Evolutionary conservation across 2,329 filamentous ascomycete genomes (phyloP), one percentile per base, ranked within the genome.

Genomic region (Zalaria sp.): DNA sequence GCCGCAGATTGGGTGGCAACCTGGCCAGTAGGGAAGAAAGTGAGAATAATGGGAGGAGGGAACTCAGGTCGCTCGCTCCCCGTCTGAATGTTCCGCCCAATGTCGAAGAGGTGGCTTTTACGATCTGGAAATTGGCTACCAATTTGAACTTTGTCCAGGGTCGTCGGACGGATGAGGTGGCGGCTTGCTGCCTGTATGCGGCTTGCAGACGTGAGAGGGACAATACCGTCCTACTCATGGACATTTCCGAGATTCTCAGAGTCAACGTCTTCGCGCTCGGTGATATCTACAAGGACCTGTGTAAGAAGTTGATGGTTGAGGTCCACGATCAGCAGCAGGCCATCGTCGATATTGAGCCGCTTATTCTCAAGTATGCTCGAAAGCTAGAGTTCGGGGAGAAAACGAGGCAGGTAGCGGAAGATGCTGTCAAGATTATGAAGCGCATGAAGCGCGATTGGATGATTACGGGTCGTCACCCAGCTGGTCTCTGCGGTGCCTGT

Each of bases 361-460:
- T 98, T 48, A 93, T 98, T 52, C 82, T 83, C 61, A 81, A 89
- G 46, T 96, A 94, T 57, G 87, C 88, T 40, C 79, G 79, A 45
- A 88, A 89, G 58, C 80, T 98, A 40, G 89, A 98, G 57, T 98
- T 98, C 53, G 84, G 81, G 41, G 71, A 80, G 32, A 75, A 81
- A 48, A 88, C 83, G 10, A 80, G 83, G 57, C 82, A 83, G 51
- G 87, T 98, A 9, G 88, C 87, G 35, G 77, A 83, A 51, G 87
- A 95, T 54, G 91, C 91, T 5, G 79, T 88, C 43, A 79, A 83
- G 42, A 81, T 98, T 40, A 79, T 94, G 43, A 80, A 83, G 59
- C 81, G 91, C 47, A 96, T 98, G 91, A 88, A 85, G 49, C 73
- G 85, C 41, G 91, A 98, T 63, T 96, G 91, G 88, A 96, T 98